These are phyloP conservation scores for Rhodotorula paludigena DNA, from an alignment of 768 basidiomycete genomes.

Conservation along the genomic window DNA sequence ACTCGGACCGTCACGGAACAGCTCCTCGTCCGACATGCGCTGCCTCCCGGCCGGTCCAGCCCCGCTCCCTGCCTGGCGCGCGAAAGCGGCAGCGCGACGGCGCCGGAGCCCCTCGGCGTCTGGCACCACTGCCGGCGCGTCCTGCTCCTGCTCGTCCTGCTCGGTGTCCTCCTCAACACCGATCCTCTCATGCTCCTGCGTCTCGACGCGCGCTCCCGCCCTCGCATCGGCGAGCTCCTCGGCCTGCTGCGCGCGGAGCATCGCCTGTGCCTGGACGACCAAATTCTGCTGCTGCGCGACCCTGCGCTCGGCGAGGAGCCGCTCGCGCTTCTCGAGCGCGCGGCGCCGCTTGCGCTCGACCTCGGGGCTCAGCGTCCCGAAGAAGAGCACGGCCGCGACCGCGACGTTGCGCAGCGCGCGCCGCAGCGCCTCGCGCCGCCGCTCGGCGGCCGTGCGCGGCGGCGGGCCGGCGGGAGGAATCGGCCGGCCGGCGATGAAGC, in stretches of 20 bases:
- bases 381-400: slow-evolving; percentile 36
- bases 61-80: not conserved
- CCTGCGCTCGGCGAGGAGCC: slow-evolving; percentile 24
- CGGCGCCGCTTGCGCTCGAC: slow-evolving; percentile 40
- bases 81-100: not conserved
- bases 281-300: slow-evolving; percentile 1
- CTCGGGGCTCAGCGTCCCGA: slow-evolving; percentile 42
- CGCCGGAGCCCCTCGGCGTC: not conserved
- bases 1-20: slow-evolving; percentile 17
- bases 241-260: not conserved
- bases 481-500: slow-evolving; percentile 31
- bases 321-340: slow-evolving; percentile 43
- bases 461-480: slow-evolving; percentile 1
- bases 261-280: not conserved
- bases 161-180: not conserved
- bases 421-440: not conserved
- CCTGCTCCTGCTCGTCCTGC: not conserved
- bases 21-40: slow-evolving; percentile 17
- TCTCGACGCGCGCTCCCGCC: not conserved
- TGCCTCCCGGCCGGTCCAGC: not conserved
- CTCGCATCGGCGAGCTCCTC: not conserved
- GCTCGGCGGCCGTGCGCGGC: not conserved
- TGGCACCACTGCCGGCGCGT: too few species aligned
- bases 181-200: too few species aligned
- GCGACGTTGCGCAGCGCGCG: slow-evolving; percentile 6